These are phyloP conservation scores for Diphasiastrum complanatum DNA, from an alignment of 83 land plant species.

Conservation along the genomic window DNA sequence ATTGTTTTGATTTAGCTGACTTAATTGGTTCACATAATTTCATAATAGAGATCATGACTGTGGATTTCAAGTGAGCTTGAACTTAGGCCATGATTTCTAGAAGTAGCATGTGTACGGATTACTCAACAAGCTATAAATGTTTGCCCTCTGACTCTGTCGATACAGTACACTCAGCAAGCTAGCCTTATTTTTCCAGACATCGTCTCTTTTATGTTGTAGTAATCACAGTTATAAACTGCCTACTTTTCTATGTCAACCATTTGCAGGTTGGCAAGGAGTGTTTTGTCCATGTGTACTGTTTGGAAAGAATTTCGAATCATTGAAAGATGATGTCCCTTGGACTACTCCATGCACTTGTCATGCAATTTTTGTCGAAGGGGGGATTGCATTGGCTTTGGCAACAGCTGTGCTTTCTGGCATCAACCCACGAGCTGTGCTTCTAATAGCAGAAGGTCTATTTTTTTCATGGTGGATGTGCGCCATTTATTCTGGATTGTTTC, in stretches of 20 bases:
- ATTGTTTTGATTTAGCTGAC: too few relatives aligned
- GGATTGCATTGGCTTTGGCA: slow-evolving; percentile 62
- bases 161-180: neutral
- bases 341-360: slow-evolving; percentile 76
- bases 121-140: too few relatives aligned
- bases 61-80: too few relatives aligned
- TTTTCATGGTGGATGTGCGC: slow-evolving; percentile 99
- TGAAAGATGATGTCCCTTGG: slow-evolving; percentile 71
- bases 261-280: slow-evolving; percentile 72
- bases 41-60: too few relatives aligned
- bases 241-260: neutral
- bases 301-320: slow-evolving; percentile 70
- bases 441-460: slow-evolving; percentile 67
- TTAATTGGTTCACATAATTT: too few relatives aligned
- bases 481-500: slow-evolving; percentile 74
- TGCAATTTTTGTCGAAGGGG: slow-evolving; percentile 90
- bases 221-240: neutral
- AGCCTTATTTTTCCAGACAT: neutral
- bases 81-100: too few relatives aligned
- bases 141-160: neutral
- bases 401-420: slow-evolving; percentile 64
- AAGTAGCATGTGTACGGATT: too few relatives aligned
- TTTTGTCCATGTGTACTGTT: slow-evolving; percentile 87
- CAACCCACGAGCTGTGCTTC: slow-evolving; percentile 57
- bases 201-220: neutral